These are phyloP conservation scores for Vachellia collinsii DNA, from an alignment of 306 rosid genomes.

Conservation along the genomic window DNA sequence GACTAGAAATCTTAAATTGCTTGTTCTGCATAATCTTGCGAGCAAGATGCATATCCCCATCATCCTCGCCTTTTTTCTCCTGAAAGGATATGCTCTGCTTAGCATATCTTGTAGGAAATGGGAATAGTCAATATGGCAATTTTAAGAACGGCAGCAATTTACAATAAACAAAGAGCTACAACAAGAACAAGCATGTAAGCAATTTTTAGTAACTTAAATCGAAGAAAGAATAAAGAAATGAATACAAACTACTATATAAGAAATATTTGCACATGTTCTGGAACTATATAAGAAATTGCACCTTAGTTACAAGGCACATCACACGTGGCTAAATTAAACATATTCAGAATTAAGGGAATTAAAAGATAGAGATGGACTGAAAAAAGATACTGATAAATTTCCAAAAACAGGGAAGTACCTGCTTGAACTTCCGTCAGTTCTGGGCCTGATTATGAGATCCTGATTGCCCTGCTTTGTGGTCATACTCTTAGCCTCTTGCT, in stretches of 20 bases:
- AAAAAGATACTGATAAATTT: background rate
- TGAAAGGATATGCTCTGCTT: slow-evolving; percentile 49
- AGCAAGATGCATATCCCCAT: slow-evolving; percentile 85
- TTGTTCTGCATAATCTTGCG: slow-evolving; percentile 78
- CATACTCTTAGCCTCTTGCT: slow-evolving; percentile 77
- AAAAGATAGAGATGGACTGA: background rate
- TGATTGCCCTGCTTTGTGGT: slow-evolving; percentile 49
- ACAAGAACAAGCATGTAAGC: slow-evolving; percentile 21
- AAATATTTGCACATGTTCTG: background rate
- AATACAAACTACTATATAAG: background rate
- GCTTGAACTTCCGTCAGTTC: slow-evolving; percentile 51
- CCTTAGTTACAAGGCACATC: slow-evolving; percentile 24
- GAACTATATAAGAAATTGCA: slow-evolving; percentile 27
- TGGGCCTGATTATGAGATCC: slow-evolving; percentile 46
- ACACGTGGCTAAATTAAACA: slow-evolving; percentile 16
- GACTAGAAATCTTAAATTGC: slow-evolving; percentile 59
- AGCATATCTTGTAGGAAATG: slow-evolving; percentile 50
- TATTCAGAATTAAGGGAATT: background rate
- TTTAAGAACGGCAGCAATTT: background rate
- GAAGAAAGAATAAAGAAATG: slow-evolving; percentile 3
- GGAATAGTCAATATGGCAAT: slow-evolving; percentile 24
- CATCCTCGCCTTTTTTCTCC: slow-evolving; percentile 74
- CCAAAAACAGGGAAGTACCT: slow-evolving; percentile 52
- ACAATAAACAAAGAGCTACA: slow-evolving; percentile 10
- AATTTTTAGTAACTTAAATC: slow-evolving; percentile 18